Evolutionary conservation across 208 protist species (phyloP), one percentile per base, ranked within the genome.

Genomic region (Trypanosoma platydactyli): DNA sequence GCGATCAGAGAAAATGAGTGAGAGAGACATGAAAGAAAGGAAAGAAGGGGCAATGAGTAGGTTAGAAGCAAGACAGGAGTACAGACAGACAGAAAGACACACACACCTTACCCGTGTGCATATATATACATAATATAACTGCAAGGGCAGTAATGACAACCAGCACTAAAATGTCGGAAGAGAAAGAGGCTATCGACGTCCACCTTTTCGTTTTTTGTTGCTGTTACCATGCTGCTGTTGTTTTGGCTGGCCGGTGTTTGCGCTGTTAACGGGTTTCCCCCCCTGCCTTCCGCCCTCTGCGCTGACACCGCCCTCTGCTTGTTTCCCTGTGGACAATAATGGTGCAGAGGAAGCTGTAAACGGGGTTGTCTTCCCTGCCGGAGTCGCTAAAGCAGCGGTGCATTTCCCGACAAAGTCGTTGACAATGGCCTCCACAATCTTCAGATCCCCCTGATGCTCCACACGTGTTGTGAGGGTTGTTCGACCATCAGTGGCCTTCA

Each of bases 401-500:
- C 84, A 90, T 33, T 49, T 49, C 18, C 48, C 40, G 24, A 94
- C 83, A 49, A 89, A 94, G 38, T 86, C 77, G 44, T 74, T 66
- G 15, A 94, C 69, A 5, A 94, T 45, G 5, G 59, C 54, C 58
- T 94, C 84, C 42, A 92, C 78, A 33, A 81, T 56, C 48, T 75
- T 83, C 0, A 94, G 58, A 62, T 94, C 79, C 0, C 79, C 79
- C 24, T 88, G 75, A 59, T 90, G 73, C 25, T 50, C 58, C 22
- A 92, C 73, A 9, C 72, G 76, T 16, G 85, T 88, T n/a, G 79
- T 90, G 27, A 88, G 42, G 1, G 84, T 91, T 20, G 80, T 77
- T 9, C 73, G 59, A 48, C 84, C 85, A 52, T 94, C 83, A 0
- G 88, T 94, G 5, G 73, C 71, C 53, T 91, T 91, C 7, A 94